These are phyloP conservation scores for Fusarium concolor DNA, from an alignment of 2,329 filamentous ascomycete genomes.

Conservation along the genomic window DNA sequence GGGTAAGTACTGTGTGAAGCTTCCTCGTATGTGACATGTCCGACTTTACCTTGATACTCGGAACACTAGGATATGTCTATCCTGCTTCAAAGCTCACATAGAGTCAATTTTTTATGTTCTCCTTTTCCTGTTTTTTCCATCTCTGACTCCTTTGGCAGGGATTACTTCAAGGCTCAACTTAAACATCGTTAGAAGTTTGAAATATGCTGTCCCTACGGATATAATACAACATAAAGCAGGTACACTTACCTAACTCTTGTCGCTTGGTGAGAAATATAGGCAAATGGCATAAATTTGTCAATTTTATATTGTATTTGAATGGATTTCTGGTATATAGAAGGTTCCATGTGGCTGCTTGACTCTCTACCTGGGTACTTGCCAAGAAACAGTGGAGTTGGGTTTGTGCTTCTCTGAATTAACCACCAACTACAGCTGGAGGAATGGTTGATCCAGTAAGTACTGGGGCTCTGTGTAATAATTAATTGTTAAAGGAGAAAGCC, in stretches of 20 bases:
- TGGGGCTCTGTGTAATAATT: too few species aligned
- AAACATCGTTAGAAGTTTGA: background rate
- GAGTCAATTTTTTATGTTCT: background rate
- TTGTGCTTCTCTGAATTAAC: too few species aligned
- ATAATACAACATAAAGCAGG: background rate
- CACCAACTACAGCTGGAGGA: background rate
- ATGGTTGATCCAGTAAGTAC: too few species aligned
- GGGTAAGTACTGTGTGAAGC: background rate
- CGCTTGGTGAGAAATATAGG: background rate
- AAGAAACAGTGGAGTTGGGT: background rate
- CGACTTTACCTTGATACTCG: background rate
- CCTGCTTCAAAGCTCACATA: background rate
- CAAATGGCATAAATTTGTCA: too few species aligned
- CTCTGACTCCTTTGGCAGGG: too few species aligned
- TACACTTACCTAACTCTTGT: background rate
- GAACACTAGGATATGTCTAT: background rate
- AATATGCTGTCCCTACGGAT: background rate
- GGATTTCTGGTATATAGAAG: background rate
- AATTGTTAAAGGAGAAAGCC: too few species aligned
- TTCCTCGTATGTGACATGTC: background rate
- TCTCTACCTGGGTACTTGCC: background rate
- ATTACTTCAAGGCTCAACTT: too few species aligned
- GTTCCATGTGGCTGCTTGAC: background rate
- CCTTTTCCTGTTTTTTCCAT: background rate
- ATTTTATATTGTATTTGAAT: background rate